These are phyloP conservation scores for Pythium aristosporum DNA, from an alignment of 352 stramenopile genomes.

Conservation along the genomic window DNA sequence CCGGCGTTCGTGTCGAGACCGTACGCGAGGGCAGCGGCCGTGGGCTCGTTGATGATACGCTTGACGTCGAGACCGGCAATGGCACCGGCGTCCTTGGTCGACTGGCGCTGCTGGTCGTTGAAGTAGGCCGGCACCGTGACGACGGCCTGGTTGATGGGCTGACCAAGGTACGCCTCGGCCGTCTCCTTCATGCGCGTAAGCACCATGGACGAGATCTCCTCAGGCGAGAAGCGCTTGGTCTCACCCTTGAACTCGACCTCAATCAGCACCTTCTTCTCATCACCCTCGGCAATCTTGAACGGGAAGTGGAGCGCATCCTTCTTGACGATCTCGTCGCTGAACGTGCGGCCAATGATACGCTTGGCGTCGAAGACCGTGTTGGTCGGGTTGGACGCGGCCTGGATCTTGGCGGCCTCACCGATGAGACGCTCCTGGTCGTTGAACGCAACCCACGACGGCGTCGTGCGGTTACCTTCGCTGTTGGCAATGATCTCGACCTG, in stretches of 20 bases:
- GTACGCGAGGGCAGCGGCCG: constrained; percentile 93
- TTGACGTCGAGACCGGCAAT: constrained; percentile 32
- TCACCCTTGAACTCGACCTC: constrained; percentile 36
- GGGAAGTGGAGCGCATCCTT: constrained; percentile 54
- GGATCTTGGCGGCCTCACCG: constrained; percentile 93
- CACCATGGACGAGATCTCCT: constrained; percentile 70
- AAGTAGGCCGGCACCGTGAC: constrained; percentile 34
- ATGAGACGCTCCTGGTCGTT: constrained; percentile 94
- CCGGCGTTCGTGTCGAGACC: constrained; percentile 94
- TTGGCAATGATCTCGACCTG: constrained; percentile 95
- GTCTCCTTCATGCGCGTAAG: constrained; percentile 57
- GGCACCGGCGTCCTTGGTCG: constrained; percentile 31
- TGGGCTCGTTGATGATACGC: constrained; percentile 93
- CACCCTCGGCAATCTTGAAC: constrained; percentile 52
- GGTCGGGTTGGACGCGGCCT: constrained; percentile 89
- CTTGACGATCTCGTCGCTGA: constrained; percentile 84
- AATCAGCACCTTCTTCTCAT: constrained; percentile 57
- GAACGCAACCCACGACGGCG: constrained; percentile 96
- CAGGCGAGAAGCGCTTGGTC: constrained; percentile 56
- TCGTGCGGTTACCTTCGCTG: constrained; percentile 95
- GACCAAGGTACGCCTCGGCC: constrained; percentile 33
- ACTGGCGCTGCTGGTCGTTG: constrained; percentile 32
- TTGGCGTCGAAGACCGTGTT: constrained; percentile 36
- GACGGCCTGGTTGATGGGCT: constrained; percentile 31
- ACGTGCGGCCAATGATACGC: constrained; percentile 91